These are phyloP conservation scores for Labyrinthula sp. DNA, from an alignment of 352 stramenopile genomes.

Conservation along the genomic window DNA sequence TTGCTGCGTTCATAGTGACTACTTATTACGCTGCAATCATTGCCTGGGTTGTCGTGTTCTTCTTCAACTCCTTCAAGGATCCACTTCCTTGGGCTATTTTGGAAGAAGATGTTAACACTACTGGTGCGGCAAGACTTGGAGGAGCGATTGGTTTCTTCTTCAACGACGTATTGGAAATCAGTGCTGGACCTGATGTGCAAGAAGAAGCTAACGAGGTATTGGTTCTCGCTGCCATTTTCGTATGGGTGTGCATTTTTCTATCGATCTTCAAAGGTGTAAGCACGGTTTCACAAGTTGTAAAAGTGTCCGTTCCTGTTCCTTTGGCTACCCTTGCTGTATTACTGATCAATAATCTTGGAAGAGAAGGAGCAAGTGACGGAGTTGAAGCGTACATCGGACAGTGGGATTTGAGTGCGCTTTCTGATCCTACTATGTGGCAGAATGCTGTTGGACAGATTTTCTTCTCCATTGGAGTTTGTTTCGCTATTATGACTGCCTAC, in stretches of 20 bases:
- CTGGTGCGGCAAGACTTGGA: not conserved
- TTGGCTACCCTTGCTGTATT: constrained; percentile 29
- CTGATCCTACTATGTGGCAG: constrained; percentile 19
- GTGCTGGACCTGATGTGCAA: no score
- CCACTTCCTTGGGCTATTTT: constrained; percentile 16
- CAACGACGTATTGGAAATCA: no score
- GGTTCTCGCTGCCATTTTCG: constrained; percentile 7
- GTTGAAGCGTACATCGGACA: constrained; percentile 36
- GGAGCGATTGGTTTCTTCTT: no score
- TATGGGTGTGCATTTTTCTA: constrained; percentile 15
- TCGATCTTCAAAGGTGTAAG: constrained; percentile 16
- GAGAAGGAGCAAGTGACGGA: constrained; percentile 19
- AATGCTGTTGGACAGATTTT: constrained; percentile 40
- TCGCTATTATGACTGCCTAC: constrained; percentile 35
- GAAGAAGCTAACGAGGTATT: no score
- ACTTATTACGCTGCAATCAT: constrained; percentile 30
- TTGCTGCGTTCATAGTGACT: constrained; percentile 26
- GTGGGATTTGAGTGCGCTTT: constrained; percentile 32
- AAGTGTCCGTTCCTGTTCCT: constrained; percentile 28
- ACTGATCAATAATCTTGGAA: constrained; percentile 10
- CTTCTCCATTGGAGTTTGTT: constrained; percentile 33
- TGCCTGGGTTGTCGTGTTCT: constrained; percentile 18
- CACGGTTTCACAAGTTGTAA: constrained; percentile 19
- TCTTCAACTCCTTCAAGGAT: constrained; percentile 9
- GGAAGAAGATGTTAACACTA: no score